Conservation (phyloP, 176 grass and related monocot genomes). For the Alopecurus myosuroides region DNA sequence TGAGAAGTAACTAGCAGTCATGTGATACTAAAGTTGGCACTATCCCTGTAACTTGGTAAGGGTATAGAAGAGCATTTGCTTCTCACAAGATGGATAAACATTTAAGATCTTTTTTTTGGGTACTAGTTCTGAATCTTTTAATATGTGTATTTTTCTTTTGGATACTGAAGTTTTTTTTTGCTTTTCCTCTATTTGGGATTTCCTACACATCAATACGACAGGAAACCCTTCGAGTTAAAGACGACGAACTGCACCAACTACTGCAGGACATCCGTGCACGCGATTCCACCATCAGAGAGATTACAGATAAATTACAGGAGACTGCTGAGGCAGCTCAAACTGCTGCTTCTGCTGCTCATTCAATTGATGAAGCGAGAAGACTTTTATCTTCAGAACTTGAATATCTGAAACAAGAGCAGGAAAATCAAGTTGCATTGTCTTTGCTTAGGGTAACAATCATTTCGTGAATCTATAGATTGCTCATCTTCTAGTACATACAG, state of each 20-base stretch:
- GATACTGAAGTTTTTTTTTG: constrained; percentile 31
- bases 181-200: not conserved
- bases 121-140: not conserved
- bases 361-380: constrained; percentile 89
- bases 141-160: not conserved
- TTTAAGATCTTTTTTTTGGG: not conserved
- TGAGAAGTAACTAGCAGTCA: not conserved
- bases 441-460: constrained; percentile 54
- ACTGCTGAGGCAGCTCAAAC: constrained; percentile 84
- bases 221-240: constrained; percentile 91
- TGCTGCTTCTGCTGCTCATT: constrained; percentile 74
- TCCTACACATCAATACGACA: constrained; percentile 27
- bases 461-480: constrained; percentile 7
- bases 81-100: not conserved
- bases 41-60: not conserved
- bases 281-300: constrained; percentile 77
- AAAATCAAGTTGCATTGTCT: constrained; percentile 56
- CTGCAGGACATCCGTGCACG: constrained; percentile 70
- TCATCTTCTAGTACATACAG: not conserved
- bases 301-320: constrained; percentile 82
- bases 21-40: not conserved
- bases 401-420: constrained; percentile 52
- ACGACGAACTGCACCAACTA: constrained; percentile 84
- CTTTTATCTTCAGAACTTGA: constrained; percentile 55
- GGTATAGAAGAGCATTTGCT: not conserved